Conservation (phyloP, 768 basidiomycete species). For the Hydnomerulius pinastri region DNA sequence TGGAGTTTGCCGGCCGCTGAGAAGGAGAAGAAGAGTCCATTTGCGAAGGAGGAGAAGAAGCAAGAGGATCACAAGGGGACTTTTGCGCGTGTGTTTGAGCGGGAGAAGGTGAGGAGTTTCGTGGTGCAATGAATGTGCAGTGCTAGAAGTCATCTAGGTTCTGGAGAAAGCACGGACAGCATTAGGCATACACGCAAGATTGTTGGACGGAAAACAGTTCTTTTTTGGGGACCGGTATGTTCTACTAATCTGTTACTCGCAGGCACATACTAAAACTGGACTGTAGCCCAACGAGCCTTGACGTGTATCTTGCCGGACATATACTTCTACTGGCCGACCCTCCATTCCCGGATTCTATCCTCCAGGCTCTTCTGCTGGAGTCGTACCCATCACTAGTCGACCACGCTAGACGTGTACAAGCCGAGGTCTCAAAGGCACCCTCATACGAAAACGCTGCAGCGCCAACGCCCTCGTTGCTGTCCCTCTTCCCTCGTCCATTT, state of each 20-base stretch:
- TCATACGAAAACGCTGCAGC: slow-evolving; percentile 19
- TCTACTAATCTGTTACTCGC: not conserved
- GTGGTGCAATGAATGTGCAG: not conserved
- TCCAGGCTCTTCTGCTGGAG: slow-evolving; percentile 54
- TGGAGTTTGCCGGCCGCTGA: slow-evolving; percentile 51
- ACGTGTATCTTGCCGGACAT: slow-evolving; percentile 69
- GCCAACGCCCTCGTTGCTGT: slow-evolving; percentile 35
- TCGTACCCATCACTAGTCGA: slow-evolving; percentile 58
- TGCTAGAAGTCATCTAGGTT: slow-evolving; percentile 43
- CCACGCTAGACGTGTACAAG: slow-evolving; percentile 56
- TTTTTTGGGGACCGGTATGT: slow-evolving; percentile 52
- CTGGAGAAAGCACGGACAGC: slow-evolving; percentile 56
- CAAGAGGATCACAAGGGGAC: slow-evolving; percentile 37
- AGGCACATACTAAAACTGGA: not conserved
- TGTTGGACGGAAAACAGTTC: slow-evolving; percentile 52
- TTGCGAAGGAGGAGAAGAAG: slow-evolving; percentile 34
- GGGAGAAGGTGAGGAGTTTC: slow-evolving; percentile 49
- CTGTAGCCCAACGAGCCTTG: slow-evolving; percentile 60
- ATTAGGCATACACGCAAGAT: slow-evolving; percentile 58
- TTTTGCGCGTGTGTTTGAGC: slow-evolving; percentile 59
- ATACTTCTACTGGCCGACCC: slow-evolving; percentile 59
- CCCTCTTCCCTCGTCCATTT: slow-evolving; percentile 40
- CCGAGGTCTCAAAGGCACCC: slow-evolving; percentile 31
- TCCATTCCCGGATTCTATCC: slow-evolving; percentile 60
- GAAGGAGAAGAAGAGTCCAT: slow-evolving; percentile 41